phyloP scores from a whole-genome alignment of 805 yeast genomes.

The Candida adriatica region DNA sequence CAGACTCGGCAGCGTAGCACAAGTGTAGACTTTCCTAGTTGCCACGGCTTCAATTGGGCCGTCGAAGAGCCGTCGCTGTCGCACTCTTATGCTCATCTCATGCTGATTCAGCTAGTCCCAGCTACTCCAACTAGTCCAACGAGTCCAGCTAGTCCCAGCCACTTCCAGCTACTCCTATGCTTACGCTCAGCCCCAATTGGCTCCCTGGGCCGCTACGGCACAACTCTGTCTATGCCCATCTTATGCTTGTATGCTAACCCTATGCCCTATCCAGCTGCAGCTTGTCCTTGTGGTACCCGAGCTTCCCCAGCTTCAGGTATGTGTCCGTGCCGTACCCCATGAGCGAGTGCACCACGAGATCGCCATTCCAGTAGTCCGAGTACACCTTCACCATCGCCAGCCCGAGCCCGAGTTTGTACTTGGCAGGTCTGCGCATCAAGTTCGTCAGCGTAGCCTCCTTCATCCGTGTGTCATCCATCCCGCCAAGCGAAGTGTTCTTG shows the following conservation, averaged over 20 bases:
- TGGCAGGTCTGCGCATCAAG: slow-evolving; percentile 65
- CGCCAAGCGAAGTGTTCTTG: slow-evolving; percentile 35
- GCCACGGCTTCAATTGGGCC: no score
- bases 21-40: no score
- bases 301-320: slow-evolving; percentile 66
- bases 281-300: slow-evolving; percentile 62
- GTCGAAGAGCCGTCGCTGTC: no score
- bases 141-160: no score
- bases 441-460: slow-evolving; percentile 45
- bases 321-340: slow-evolving; percentile 94
- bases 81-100: no score
- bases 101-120: no score
- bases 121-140: no score
- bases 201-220: no score
- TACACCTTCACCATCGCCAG: slow-evolving; percentile 89
- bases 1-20: no score
- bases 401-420: slow-evolving; percentile 77
- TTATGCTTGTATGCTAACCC: background rate
- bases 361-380: slow-evolving; percentile 97
- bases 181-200: no score
- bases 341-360: slow-evolving; percentile 68
- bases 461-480: slow-evolving; percentile 25
- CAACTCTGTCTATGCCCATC: no score
- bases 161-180: no score
- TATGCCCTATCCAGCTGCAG: slow-evolving; percentile 68